Percentiles rank a stretch among this genome's conserved stretches.
Conservation (phyloP, 495 filamentous ascomycete genomes). For the Xylaria telfairii region DNA sequence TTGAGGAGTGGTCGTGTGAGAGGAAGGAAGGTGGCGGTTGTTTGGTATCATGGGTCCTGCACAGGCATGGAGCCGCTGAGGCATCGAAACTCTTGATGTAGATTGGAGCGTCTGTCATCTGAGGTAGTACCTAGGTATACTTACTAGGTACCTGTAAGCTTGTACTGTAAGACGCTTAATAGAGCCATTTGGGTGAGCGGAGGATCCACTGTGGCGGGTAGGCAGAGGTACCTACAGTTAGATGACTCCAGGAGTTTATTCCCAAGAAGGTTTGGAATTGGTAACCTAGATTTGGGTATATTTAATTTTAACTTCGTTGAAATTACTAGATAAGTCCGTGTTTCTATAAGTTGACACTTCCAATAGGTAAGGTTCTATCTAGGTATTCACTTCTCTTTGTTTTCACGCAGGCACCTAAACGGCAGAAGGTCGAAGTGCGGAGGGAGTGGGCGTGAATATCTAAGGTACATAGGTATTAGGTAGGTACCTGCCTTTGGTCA, state of each 20-base stretch:
- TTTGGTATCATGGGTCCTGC: background rate
- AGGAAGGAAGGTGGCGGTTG: background rate
- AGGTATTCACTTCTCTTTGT: too few species aligned
- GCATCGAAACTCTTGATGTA: too few species aligned
- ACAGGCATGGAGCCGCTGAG: conserved; percentile 3
- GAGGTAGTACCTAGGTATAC: too few species aligned
- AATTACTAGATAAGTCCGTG: too few species aligned
- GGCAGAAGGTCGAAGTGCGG: background rate
- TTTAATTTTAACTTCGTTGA: too few species aligned
- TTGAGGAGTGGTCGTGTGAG: background rate
- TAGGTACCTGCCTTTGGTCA: background rate
- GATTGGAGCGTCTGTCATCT: too few species aligned
- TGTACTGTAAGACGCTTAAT: background rate
- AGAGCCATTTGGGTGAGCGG: background rate
- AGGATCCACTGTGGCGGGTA: too few species aligned
- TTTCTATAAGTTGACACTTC: too few species aligned
- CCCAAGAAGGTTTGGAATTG: background rate
- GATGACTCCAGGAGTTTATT: too few species aligned
- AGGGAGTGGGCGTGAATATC: background rate
- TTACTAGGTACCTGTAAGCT: background rate
- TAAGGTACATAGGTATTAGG: background rate
- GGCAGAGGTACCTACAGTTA: too few species aligned
- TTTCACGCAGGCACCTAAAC: too few species aligned
- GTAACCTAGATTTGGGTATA: background rate
- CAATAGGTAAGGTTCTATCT: too few species aligned